Base-by-base conservation (phyloP, 139 green algal species). In the Chlorella sp. region DNA sequence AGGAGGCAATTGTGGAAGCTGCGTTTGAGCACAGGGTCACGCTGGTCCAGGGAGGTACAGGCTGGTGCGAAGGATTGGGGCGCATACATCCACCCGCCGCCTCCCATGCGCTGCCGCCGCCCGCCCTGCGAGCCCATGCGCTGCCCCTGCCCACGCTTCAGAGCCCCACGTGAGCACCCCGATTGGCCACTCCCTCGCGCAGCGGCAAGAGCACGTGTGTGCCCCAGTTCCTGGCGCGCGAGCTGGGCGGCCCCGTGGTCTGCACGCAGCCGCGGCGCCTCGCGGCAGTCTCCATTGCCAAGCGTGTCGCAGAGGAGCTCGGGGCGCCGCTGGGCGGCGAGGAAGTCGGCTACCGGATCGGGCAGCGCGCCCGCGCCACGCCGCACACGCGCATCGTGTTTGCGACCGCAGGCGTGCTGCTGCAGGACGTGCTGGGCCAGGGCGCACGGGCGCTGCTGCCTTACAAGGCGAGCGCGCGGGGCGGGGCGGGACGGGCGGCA, bases 201-300 rank as follows among this genome's bases (percentile, higher is more conserved):
- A 80, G 74, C 45, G 92, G 92, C 61, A 97, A 97, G 73, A 94
- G 90, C 0, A 95, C 90, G 5, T 67, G 93, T 73, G 77, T 94
- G 27, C 90, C 90, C 17, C 90, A 94, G 64, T 89, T 92, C 36
- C 81, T 97, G 66, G 33, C 88, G 14, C 43, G 83, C 17, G 77
- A 81, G 2, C 45, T 79, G 35, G 59, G 59, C 36, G 41, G 35
- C 15, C 40, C 58, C 27, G 53, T 79, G 53, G 43, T 64, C 11
- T 66, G 62, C 67, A 82, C 76, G 9, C 76, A 82, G 67, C 76
- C 76, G 35, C 74, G 74, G 15, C 63, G 74, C 23, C 45, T 80
- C 56, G 76, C 76, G 40, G 76, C 61, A 2, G 46, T 77, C 14
- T 48, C 58, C 21, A 43, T 85, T 11, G 74, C 80, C 8, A 35